Conservation (phyloP, 2,329 filamentous ascomycete species). For the Claviceps sorghi region DNA sequence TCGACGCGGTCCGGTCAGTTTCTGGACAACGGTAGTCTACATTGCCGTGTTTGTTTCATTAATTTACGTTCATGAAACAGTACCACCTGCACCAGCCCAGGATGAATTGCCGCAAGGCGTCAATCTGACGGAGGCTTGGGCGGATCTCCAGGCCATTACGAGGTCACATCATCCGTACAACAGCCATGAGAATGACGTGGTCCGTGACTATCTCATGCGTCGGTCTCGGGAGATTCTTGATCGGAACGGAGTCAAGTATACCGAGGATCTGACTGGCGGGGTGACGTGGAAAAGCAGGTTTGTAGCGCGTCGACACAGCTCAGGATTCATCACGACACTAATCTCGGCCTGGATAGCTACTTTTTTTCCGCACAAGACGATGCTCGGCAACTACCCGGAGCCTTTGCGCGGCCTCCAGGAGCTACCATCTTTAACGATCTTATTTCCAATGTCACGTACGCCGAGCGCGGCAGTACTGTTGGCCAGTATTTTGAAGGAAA, state of each 20-base stretch:
- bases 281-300: constrained; percentile 11
- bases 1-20: constrained; percentile 63
- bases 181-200: constrained; percentile 64
- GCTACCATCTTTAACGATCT: constrained; percentile 68
- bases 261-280: constrained; percentile 23
- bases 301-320: neutral
- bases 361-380: neutral
- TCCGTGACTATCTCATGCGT: constrained; percentile 60
- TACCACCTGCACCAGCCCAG: constrained; percentile 49
- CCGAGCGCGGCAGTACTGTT: constrained; percentile 5
- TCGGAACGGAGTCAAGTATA: constrained; percentile 39
- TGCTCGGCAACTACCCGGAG: neutral
- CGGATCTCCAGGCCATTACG: constrained; percentile 63
- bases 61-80: constrained; percentile 59
- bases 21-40: constrained; percentile 65
- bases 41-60: constrained; percentile 60
- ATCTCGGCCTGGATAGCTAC: neutral
- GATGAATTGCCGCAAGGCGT: constrained; percentile 40
- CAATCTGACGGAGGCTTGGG: constrained; percentile 76
- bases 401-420: constrained; percentile 8
- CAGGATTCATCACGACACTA: neutral
- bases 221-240: constrained; percentile 58
- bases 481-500: constrained; percentile 79
- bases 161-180: constrained; percentile 77
- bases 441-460: constrained; percentile 60